Conservation (phyloP, 164 flowering plant species). For the Cinnamomum chago region DNA sequence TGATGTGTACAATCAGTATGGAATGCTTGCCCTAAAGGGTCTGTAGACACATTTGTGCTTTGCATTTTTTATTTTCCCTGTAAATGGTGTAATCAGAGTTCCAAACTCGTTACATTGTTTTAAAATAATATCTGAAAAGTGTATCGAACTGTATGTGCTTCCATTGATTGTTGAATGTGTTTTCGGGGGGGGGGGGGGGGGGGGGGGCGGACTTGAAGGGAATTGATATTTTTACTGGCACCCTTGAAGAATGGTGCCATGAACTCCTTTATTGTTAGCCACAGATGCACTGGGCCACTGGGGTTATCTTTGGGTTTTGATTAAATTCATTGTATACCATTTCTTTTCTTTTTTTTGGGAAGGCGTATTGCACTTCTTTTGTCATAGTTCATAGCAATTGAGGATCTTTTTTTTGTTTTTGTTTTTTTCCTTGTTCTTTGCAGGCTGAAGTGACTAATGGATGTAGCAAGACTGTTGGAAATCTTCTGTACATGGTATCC, state of each 20-base stretch:
- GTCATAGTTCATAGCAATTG: too few species aligned
- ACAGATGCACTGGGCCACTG: too few species aligned
- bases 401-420: too few species aligned
- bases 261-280: too few species aligned
- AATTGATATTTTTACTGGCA: background rate
- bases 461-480: constrained; percentile 64
- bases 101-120: too few species aligned
- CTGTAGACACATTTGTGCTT: background rate
- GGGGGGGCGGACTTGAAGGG: background rate
- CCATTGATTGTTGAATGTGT: background rate
- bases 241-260: background rate
- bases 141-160: background rate
- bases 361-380: background rate
- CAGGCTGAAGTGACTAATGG: constrained; percentile 77
- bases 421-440: background rate
- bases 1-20: background rate
- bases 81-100: too few species aligned
- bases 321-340: background rate
- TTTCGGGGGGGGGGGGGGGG: too few species aligned
- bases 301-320: too few species aligned
- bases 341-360: background rate
- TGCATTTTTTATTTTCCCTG: too few species aligned
- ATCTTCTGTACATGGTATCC: constrained; percentile 70
- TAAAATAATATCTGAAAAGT: too few species aligned
- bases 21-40: background rate